Conservation (phyloP, 495 filamentous ascomycete species). For the Delitschia confertaspora region DNA sequence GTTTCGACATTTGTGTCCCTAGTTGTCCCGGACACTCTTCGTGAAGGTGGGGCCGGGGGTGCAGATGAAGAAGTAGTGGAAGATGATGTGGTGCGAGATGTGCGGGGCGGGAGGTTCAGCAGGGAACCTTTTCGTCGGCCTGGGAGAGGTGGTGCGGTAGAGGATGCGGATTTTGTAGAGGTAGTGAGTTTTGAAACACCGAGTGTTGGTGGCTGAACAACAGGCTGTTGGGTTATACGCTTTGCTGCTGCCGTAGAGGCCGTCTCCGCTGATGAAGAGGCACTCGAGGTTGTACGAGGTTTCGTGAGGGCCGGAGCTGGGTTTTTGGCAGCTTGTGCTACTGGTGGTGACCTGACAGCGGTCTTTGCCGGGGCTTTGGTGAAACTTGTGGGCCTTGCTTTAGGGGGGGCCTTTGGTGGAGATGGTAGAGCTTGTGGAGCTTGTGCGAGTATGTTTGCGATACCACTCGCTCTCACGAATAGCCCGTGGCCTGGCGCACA, state of each 20-base stretch:
- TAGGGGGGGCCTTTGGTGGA: slow-evolving; percentile 31
- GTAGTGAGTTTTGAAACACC: neutral
- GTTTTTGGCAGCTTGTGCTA: neutral
- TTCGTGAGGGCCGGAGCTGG: neutral
- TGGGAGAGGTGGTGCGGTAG: neutral
- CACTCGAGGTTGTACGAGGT: neutral
- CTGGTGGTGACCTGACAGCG: neutral
- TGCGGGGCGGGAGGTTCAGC: no score
- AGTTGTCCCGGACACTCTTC: slow-evolving; percentile 23
- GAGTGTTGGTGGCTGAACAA: neutral
- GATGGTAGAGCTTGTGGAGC: slow-evolving; percentile 11
- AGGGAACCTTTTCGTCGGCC: no score
- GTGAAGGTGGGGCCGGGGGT: neutral
- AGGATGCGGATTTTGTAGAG: neutral
- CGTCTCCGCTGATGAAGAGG: no score
- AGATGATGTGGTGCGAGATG: slow-evolving; percentile 19
- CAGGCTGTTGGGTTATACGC: no score
- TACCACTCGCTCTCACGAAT: slow-evolving; percentile 65
- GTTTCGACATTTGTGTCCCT: slow-evolving; percentile 48
- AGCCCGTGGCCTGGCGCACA: slow-evolving; percentile 74
- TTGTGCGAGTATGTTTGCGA: slow-evolving; percentile 50
- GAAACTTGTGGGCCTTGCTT: slow-evolving; percentile 52
- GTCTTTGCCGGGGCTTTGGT: slow-evolving; percentile 44
- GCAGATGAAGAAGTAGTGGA: neutral
- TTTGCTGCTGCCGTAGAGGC: no score